These are phyloP conservation scores for Lyophyllum decastes DNA, from an alignment of 768 basidiomycete species.

Conservation along the genomic window DNA sequence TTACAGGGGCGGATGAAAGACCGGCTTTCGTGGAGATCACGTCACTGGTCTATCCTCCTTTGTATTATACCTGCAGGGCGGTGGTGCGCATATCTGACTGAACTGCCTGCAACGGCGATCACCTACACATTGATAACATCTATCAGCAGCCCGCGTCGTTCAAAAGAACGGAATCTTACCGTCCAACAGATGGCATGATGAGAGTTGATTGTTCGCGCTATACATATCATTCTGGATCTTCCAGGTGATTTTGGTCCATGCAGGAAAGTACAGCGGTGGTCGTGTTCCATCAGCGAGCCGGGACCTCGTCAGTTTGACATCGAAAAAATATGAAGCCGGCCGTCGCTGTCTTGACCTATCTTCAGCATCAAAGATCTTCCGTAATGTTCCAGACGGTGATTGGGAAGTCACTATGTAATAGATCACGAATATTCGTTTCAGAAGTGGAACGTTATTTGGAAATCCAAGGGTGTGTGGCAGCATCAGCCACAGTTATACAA, in stretches of 20 bases:
- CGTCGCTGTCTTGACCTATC: too few relatives aligned
- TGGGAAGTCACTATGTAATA: too few relatives aligned
- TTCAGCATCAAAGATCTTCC: too few relatives aligned
- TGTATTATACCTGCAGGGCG: not conserved
- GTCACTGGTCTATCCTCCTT: not conserved
- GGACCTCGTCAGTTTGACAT: not conserved
- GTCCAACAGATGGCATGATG: not conserved
- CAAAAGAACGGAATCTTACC: not conserved
- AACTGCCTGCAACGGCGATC: not conserved
- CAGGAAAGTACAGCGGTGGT: not conserved
- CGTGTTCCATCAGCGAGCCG: too few relatives aligned
- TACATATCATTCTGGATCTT: not conserved
- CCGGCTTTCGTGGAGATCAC: slow-evolving; percentile 6
- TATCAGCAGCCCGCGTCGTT: not conserved
- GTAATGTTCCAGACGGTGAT: too few relatives aligned
- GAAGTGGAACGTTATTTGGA: too few relatives aligned
- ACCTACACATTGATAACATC: not conserved
- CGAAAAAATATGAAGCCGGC: too few relatives aligned
- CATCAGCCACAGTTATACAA: too few relatives aligned
- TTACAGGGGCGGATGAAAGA: not conserved
- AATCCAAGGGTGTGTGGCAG: too few relatives aligned
- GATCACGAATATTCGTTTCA: too few relatives aligned
- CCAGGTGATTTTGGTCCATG: not conserved
- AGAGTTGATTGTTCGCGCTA: not conserved
- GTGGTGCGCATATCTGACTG: not conserved